Percentiles rank a stretch among this genome's conserved stretches.
Conservation (phyloP, 352 stramenopile genomes). For the Pythium myriotylum region DNA sequence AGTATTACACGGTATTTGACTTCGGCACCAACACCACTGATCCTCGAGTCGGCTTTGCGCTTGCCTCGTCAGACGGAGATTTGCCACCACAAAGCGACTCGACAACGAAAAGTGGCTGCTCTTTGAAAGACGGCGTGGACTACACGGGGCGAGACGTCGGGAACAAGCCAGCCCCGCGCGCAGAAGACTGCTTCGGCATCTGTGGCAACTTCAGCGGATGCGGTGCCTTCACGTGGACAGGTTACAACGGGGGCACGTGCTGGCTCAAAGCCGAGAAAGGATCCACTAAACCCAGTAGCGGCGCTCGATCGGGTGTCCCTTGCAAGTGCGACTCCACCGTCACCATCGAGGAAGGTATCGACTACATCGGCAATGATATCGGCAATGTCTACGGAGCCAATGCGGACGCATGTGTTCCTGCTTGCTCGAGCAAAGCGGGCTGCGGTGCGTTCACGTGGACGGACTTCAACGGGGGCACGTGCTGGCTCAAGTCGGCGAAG, state of each 20-base stretch:
- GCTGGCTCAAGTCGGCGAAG: conserved; percentile 22
- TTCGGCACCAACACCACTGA: no score
- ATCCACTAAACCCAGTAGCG: not conserved
- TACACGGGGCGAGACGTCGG: conserved; percentile 15
- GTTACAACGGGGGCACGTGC: conserved; percentile 34
- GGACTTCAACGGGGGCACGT: conserved; percentile 34
- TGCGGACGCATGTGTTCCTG: conserved; percentile 5
- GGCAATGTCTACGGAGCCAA: not conserved
- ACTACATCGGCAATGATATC: conserved; percentile 28
- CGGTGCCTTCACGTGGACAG: conserved; percentile 34
- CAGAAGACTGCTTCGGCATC: conserved; percentile 10
- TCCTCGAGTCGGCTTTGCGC: no score
- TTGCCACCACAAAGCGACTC: no score
- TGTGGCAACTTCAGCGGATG: conserved; percentile 1
- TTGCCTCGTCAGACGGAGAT: no score
- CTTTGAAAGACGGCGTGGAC: conserved; percentile 15
- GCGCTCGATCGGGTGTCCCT: conserved; percentile 7
- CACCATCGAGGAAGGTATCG: conserved; percentile 7
- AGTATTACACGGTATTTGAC: no score
- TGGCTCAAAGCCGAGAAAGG: conserved; percentile 19
- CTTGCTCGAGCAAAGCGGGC: conserved; percentile 6
- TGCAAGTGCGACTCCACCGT: no score
- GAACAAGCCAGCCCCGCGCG: not conserved
- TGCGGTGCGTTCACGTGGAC: conserved; percentile 35
- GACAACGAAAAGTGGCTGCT: no score